phyloP scores from a whole-genome alignment of 768 basidiomycete species.

The Podaxis pistillaris region DNA sequence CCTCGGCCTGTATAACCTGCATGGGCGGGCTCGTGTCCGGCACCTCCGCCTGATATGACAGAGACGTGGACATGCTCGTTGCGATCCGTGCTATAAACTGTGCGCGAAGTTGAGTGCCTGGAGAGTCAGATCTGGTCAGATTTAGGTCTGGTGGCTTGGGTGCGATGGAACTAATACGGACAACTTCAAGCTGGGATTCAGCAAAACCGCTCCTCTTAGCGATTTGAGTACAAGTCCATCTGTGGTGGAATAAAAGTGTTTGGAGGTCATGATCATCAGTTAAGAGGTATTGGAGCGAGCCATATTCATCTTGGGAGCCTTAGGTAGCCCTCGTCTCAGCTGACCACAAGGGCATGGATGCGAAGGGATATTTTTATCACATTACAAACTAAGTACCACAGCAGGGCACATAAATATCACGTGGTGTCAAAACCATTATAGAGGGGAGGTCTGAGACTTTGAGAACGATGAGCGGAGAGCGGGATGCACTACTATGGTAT shows the following conservation, averaged over 20 bases:
- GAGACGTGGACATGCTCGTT: constrained; percentile 29
- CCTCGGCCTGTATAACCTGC: constrained; percentile 57
- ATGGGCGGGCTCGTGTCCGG: constrained; percentile 62
- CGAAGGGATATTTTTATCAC: background rate
- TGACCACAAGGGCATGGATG: background rate
- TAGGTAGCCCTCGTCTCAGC: background rate
- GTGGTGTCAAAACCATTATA: too few species aligned
- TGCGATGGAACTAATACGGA: constrained; percentile 22
- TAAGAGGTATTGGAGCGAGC: background rate
- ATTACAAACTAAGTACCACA: background rate
- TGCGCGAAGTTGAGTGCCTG: constrained; percentile 36
- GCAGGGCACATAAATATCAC: too few species aligned
- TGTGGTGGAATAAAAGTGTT: constrained; percentile 40
- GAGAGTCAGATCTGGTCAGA: background rate
- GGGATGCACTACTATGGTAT: too few species aligned
- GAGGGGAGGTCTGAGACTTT: too few species aligned
- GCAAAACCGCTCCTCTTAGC: constrained; percentile 37
- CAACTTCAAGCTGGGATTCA: constrained; percentile 39
- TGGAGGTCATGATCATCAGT: constrained; percentile 32
- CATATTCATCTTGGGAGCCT: background rate
- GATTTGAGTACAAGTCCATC: constrained; percentile 43
- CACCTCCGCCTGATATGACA: constrained; percentile 49
- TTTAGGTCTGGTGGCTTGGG: background rate
- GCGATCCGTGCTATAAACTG: constrained; percentile 29
- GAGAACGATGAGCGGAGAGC: too few species aligned